Evolutionary conservation across 345 rosid species (phyloP).

Genomic region (Bretschneidera sinensis): DNA sequence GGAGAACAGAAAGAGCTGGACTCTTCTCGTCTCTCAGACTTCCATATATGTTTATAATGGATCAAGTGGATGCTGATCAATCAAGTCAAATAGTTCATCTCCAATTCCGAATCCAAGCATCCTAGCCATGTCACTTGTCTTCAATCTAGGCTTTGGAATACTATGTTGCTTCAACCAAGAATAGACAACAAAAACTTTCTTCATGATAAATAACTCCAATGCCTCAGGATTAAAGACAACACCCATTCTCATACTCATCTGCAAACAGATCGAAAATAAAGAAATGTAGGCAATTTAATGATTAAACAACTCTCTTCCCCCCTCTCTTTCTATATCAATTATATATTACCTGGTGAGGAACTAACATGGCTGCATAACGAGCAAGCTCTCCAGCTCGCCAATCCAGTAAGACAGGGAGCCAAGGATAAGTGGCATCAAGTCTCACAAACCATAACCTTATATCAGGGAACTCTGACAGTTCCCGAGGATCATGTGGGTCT

Average conservation of each 20-base stretch:
- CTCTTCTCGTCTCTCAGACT: no score
- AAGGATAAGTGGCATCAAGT: conserved; percentile 75
- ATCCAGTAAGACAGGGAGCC: conserved; percentile 79
- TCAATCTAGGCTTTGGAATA: conserved; percentile 56
- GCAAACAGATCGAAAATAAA: conserved; percentile 28
- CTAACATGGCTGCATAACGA: conserved; percentile 78
- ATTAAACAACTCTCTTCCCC: conserved; percentile 30
- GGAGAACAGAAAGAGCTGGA: no score
- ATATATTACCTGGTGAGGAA: conserved; percentile 71
- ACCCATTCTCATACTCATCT: conserved; percentile 66
- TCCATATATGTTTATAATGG: conserved; percentile 11
- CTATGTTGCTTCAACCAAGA: conserved; percentile 61
- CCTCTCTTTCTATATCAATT: background rate
- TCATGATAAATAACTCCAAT: conserved; percentile 70
- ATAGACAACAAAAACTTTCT: conserved; percentile 62
- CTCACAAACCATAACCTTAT: conserved; percentile 88
- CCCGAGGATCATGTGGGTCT: conserved; percentile 64
- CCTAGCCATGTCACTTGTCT: conserved; percentile 81
- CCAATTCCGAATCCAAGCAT: conserved; percentile 88
- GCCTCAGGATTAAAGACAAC: conserved; percentile 91
- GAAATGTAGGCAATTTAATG: background rate
- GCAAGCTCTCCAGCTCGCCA: conserved; percentile 96
- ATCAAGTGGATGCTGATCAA: conserved; percentile 29
- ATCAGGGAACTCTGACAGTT: conserved; percentile 77
- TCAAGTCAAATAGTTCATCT: conserved; percentile 62